These are phyloP conservation scores for Periglandula ipomoeae DNA, from an alignment of 2,329 filamentous ascomycete genomes.

Conservation along the genomic window DNA sequence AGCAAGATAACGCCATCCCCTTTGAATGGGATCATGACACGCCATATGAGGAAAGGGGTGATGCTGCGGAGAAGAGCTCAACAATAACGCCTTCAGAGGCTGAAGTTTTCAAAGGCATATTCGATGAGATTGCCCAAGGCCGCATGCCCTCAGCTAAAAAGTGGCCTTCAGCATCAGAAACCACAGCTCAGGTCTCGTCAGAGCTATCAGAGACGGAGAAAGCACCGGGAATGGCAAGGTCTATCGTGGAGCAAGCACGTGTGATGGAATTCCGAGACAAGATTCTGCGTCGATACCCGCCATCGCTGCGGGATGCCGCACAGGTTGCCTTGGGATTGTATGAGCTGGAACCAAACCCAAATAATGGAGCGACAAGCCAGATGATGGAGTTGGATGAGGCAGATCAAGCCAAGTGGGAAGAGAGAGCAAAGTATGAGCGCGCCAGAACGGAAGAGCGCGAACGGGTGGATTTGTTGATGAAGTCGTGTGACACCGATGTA, in stretches of 20 bases:
- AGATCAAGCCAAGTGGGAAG: constrained; percentile 23
- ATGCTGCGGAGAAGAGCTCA: constrained; percentile 20
- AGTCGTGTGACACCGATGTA: constrained; percentile 46
- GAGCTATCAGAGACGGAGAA: background rate
- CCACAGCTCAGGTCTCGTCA: background rate
- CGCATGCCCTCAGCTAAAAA: constrained; percentile 21
- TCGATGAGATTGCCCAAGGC: constrained; percentile 31
- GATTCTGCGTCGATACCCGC: constrained; percentile 28
- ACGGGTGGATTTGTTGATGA: constrained; percentile 46
- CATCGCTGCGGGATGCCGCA: constrained; percentile 29
- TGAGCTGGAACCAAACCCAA: constrained; percentile 21
- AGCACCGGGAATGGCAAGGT: constrained; percentile 13
- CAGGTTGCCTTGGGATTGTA: constrained; percentile 30
- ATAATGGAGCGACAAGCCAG: constrained; percentile 14
- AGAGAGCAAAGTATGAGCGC: constrained; percentile 25
- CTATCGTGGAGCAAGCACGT: constrained; percentile 24
- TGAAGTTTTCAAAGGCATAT: constrained; percentile 50
- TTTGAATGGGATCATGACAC: constrained; percentile 37
- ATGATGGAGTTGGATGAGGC: constrained; percentile 22
- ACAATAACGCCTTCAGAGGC: constrained; percentile 52
- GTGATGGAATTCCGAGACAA: constrained; percentile 24
- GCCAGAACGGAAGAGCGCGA: constrained; percentile 36
- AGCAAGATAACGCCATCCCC: constrained; percentile 34
- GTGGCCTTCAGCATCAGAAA: constrained; percentile 8
- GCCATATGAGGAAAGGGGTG: constrained; percentile 10